Evolutionary conservation across 1,139 yeast species (phyloP).

Genomic region (Yarrowia galli): DNA sequence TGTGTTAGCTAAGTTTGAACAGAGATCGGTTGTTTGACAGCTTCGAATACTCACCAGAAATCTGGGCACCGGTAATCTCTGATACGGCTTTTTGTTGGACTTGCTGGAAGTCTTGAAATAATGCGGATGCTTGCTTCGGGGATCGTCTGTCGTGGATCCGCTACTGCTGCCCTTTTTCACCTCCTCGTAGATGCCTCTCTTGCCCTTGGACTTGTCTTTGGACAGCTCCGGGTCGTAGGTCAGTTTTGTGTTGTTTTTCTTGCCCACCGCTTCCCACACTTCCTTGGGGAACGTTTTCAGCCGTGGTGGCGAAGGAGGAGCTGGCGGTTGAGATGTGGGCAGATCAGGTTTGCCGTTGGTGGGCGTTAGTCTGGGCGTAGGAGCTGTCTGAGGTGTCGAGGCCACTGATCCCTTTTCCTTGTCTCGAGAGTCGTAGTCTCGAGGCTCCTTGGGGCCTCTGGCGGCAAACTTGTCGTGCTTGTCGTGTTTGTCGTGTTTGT

Average conservation of each 20-base stretch:
- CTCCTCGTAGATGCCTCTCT: slow-evolving; percentile 42
- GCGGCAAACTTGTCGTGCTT: too few relatives aligned
- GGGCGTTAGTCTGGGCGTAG: slow-evolving; percentile 29
- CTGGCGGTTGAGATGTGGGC: slow-evolving; percentile 22
- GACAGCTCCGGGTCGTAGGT: slow-evolving; percentile 28
- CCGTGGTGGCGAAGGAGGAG: slow-evolving; percentile 27
- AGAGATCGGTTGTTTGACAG: not conserved
- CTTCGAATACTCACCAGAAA: slow-evolving; percentile 47
- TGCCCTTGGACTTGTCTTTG: slow-evolving; percentile 13
- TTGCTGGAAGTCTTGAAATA: slow-evolving; percentile 44
- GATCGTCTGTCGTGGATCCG: slow-evolving; percentile 52
- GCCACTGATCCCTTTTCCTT: slow-evolving; percentile 5
- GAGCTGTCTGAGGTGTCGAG: slow-evolving; percentile 19
- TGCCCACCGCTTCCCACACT: slow-evolving; percentile 23
- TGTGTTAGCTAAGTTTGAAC: slow-evolving; percentile 6
- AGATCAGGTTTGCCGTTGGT: slow-evolving; percentile 30
- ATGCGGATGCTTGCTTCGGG: slow-evolving; percentile 49
- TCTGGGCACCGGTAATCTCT: slow-evolving; percentile 60
- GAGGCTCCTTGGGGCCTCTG: too few relatives aligned
- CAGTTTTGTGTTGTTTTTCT: slow-evolving; percentile 6
- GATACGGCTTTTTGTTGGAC: slow-evolving; percentile 49
- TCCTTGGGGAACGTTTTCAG: slow-evolving; percentile 12
- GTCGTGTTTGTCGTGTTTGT: too few relatives aligned
- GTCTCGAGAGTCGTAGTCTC: not conserved
- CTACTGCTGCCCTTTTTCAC: slow-evolving; percentile 51